These are phyloP conservation scores for Selaginella tamariscina DNA, from an alignment of 75 land plant species.

Conservation along the genomic window DNA sequence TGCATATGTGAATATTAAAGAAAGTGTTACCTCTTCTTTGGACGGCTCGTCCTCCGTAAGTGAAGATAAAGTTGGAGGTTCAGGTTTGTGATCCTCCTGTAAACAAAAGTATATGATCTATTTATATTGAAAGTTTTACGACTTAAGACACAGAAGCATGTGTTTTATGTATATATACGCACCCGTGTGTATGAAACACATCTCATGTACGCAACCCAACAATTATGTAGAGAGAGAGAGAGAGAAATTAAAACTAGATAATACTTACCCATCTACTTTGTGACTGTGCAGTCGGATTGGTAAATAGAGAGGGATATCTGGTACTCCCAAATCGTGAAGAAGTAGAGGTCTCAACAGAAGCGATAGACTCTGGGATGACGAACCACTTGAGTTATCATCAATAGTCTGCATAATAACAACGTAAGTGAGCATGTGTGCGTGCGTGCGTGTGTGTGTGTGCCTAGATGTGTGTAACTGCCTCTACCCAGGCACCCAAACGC, in stretches of 20 bases:
- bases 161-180: no score
- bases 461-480: no score
- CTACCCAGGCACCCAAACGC: no score
- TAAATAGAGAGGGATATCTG: conserved; percentile 82
- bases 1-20: neutral
- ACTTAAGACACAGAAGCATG: no score
- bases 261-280: conserved; percentile 36
- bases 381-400: conserved; percentile 71
- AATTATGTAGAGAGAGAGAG: no score
- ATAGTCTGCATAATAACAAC: conserved; percentile 44
- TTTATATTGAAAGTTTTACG: no score
- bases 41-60: neutral
- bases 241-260: neutral
- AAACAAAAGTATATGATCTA: neutral
- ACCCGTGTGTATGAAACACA: no score
- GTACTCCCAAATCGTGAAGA: conserved; percentile 82
- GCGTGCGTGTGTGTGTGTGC: no score
- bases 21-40: neutral
- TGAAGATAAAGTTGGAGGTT: conserved; percentile 1
- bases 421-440: neutral
- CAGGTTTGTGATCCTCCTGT: conserved; percentile 6
- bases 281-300: conserved; percentile 39
- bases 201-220: no score
- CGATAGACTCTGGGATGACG: conserved; percentile 93
- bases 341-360: conserved; percentile 70